Base-by-base conservation (phyloP, 1,284 basidiomycete genomes). In the Microbotryum silenes-acaulis region DNA sequence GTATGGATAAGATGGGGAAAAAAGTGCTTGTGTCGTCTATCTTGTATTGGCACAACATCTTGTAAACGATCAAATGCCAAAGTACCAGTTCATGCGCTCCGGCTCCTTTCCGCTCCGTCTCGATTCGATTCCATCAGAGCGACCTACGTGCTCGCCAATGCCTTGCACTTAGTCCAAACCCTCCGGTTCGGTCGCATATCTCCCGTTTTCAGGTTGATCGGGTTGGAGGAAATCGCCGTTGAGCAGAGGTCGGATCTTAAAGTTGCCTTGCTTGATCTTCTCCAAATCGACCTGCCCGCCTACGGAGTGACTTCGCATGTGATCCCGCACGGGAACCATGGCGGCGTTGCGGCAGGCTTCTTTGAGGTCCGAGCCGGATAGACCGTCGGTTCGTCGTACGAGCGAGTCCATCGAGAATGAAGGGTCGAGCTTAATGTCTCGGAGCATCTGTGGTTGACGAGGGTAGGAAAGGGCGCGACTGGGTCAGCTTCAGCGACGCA, bases 331-430 rank as follows among this genome's bases (percentile, higher is more conserved):
- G 1, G 92, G 92, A 0, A 86, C 66, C 75, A 76, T 78, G 7
- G 75, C 75, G 14, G 75, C 75, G n/a, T 72, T 91, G 56, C 96
- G 81, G 75, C 94, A 98, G n/a, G 94, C 79, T 78, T 99, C 96
- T 71, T 88, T 86, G 54, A 98, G 77, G 75, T 98, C 96, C 8
- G 89, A 91, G 5, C 94, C 94, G 7, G 91, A 94, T 37, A 86
- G 79, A 1, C 91, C 89, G 45, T 85, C 83, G 4, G 91, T 86
- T 49, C 82, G 80, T 53, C 80, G 76, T 6, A 91, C 92, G 14
- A 99, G 81, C 3, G 77, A 68, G 14, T 81, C 75, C 44, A 96
- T 73, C 2, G 83, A 79, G 74, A 97, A 88, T 12, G 78, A 76
- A 0, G 84, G 77, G 14, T 83, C 81, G 6, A 93, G 79, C 48